These are phyloP conservation scores for Maudiozyma saulgeensis DNA, from an alignment of 805 yeast genomes.

Conservation along the genomic window DNA sequence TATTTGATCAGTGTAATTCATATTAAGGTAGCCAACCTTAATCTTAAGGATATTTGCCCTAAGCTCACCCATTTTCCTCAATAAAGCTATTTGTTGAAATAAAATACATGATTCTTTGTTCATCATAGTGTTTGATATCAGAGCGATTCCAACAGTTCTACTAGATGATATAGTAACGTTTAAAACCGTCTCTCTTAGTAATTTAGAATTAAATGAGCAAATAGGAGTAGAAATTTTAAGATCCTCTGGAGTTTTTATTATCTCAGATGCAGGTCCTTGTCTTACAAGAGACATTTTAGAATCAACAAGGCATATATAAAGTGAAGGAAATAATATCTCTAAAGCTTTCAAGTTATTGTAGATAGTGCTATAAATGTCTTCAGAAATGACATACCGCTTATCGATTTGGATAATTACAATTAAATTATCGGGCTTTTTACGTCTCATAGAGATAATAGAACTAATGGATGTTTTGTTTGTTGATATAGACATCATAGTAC, in stretches of 20 bases:
- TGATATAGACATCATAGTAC: not conserved
- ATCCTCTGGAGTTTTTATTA: not conserved
- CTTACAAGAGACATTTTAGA: not conserved
- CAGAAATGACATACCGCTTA: conserved; percentile 7
- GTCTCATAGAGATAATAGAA: conserved; percentile 23
- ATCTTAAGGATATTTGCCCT: conserved; percentile 17
- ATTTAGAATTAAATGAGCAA: too few species aligned
- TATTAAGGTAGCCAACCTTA: conserved; percentile 27
- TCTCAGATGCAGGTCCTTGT: not conserved
- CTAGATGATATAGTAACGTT: too few species aligned
- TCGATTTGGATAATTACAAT: conserved; percentile 25
- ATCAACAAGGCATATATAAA: conserved; percentile 19
- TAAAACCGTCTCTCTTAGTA: too few species aligned
- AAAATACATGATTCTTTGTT: not conserved
- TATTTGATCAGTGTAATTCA: conserved; percentile 23
- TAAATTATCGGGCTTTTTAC: conserved; percentile 19
- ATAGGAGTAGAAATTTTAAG: not conserved
- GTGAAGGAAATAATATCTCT: conserved; percentile 8
- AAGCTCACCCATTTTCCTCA: not conserved
- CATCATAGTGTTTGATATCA: not conserved
- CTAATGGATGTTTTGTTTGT: conserved; percentile 15
- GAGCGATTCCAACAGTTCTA: too few species aligned
- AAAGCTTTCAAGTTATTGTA: conserved; percentile 22
- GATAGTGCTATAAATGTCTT: conserved; percentile 7
- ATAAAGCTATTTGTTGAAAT: not conserved